Evolutionary conservation across 768 basidiomycete species (phyloP).

Genomic region (Omphalotus guepiniiformis): DNA sequence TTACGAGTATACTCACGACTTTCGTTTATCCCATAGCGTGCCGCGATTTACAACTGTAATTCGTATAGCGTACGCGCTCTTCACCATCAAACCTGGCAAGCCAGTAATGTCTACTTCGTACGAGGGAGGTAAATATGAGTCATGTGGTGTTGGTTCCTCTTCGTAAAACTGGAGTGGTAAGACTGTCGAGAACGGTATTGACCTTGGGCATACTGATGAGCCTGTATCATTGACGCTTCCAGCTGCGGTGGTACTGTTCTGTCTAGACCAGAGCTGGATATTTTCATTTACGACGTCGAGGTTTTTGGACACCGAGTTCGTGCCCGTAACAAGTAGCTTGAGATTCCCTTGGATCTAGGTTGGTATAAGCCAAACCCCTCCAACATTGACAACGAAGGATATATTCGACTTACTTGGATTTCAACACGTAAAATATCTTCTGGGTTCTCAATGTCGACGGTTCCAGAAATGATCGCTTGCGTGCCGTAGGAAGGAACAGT

Average conservation of each 20-base stretch:
- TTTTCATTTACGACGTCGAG: slow-evolving; percentile 2
- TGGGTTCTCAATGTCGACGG: neutral
- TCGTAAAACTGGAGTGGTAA: slow-evolving; percentile 6
- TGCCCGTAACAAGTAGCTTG: neutral
- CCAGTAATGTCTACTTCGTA: slow-evolving; percentile 7
- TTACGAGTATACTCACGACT: slow-evolving; percentile 2
- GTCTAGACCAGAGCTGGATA: slow-evolving; percentile 1
- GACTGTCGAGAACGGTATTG: slow-evolving; percentile 3
- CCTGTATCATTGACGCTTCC: too few species aligned
- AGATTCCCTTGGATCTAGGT: slow-evolving; percentile 5
- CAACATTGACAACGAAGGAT: neutral
- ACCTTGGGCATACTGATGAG: slow-evolving; percentile 5
- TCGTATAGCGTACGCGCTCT: slow-evolving; percentile 2
- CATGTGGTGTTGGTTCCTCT: neutral
- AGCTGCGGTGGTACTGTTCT: neutral
- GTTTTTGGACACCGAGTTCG: slow-evolving; percentile 3
- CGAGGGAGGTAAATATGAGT: slow-evolving; percentile 6
- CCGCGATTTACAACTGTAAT: slow-evolving; percentile 1
- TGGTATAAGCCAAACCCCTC: neutral
- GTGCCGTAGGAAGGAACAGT: slow-evolving; percentile 2
- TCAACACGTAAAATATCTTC: slow-evolving; percentile 1
- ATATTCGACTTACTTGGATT: too few species aligned
- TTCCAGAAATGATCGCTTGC: neutral
- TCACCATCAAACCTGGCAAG: slow-evolving; percentile 4
- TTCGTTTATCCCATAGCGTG: slow-evolving; percentile 1